Conservation (phyloP, 257 asterid species). For the Solanum etuberosum region DNA sequence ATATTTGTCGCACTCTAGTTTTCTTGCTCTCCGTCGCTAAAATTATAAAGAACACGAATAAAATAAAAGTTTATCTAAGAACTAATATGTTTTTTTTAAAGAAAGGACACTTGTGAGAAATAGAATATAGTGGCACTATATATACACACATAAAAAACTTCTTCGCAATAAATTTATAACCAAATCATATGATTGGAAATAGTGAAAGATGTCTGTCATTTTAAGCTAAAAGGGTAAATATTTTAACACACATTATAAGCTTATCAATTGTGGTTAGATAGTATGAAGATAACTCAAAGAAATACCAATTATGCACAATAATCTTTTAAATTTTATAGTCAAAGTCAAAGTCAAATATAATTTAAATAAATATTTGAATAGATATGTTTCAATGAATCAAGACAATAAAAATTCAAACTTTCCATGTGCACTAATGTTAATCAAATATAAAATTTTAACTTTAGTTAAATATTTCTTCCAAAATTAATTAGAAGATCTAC, state of each 20-base stretch:
- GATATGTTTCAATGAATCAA: neutral
- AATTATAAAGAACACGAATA: neutral
- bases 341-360: neutral
- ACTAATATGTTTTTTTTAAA: neutral
- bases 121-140: neutral
- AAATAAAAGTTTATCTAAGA: neutral
- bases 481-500: no score
- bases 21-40: conserved; percentile 2
- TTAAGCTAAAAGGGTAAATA: neutral
- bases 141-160: neutral
- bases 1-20: conserved; percentile 19
- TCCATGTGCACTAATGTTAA: no score
- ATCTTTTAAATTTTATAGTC: neutral
- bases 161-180: no score
- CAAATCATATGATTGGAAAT: neutral
- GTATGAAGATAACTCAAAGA: neutral
- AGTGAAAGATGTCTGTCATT: neutral
- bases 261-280: neutral
- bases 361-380: neutral
- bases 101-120: neutral
- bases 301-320: neutral
- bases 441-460: no score
- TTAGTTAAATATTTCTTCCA: no score
- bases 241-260: neutral
- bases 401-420: neutral